Evolutionary conservation across 345 rosid species (phyloP).

Genomic region (Acer negundo): DNA sequence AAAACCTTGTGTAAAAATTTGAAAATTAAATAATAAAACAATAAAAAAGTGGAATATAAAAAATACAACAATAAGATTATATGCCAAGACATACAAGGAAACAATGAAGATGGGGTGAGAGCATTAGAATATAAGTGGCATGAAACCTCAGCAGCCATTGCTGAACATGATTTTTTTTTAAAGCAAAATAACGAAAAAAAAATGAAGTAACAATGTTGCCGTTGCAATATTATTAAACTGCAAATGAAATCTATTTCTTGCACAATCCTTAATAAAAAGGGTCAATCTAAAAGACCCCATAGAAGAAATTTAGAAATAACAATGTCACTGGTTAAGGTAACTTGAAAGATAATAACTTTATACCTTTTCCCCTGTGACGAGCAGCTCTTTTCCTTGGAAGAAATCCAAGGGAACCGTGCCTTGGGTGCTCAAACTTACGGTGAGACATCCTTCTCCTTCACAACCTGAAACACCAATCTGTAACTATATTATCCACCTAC

Average conservation of each 20-base stretch:
- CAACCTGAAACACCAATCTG: background rate
- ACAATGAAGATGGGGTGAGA: background rate
- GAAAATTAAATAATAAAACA: background rate
- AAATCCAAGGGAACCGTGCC: conserved; percentile 92
- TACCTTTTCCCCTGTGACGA: conserved; percentile 90
- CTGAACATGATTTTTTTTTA: too few species aligned
- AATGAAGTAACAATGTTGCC: background rate
- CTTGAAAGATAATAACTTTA: background rate
- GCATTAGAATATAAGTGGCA: too few species aligned
- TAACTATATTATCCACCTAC: background rate
- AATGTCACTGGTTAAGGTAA: background rate
- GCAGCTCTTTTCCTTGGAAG: conserved; percentile 87
- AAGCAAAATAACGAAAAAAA: too few species aligned
- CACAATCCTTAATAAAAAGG: background rate
- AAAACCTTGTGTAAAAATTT: background rate
- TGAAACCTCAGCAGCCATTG: background rate
- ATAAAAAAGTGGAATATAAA: background rate
- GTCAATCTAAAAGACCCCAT: too few species aligned
- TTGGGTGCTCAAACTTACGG: conserved; percentile 95
- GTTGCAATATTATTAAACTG: background rate
- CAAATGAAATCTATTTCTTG: background rate
- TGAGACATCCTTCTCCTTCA: conserved; percentile 66
- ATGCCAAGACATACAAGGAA: background rate
- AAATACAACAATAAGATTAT: background rate
- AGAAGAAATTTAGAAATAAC: background rate